phyloP scores from a whole-genome alignment of 2,329 filamentous ascomycete species.

The Pseudopithomyces chartarum region DNA sequence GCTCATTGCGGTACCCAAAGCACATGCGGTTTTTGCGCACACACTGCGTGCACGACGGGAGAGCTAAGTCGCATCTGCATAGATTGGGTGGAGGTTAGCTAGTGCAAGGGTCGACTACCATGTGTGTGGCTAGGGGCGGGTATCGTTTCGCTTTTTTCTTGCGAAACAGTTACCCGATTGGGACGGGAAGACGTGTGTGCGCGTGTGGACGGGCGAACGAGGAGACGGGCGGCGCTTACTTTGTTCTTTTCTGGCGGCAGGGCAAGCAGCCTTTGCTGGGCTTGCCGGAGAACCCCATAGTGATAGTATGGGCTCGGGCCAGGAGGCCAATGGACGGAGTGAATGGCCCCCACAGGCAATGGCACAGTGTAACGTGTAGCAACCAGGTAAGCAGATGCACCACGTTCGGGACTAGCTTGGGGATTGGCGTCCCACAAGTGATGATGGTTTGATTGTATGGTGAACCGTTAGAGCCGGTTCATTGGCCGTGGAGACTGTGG shows the following conservation, averaged over 20 bases:
- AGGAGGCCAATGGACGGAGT: neutral
- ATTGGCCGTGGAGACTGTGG: neutral
- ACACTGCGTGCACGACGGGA: conserved; percentile 27
- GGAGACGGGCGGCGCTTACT: conserved; percentile 14
- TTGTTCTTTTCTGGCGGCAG: conserved; percentile 22
- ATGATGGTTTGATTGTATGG: neutral
- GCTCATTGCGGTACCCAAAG: conserved; percentile 26
- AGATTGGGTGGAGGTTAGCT: conserved; percentile 3
- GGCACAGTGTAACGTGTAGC: neutral
- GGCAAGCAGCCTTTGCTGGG: conserved; percentile 24
- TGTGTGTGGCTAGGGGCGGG: neutral
- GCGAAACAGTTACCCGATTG: conserved; percentile 14
- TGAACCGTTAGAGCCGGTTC: neutral
- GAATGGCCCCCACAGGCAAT: neutral
- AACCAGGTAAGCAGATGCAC: neutral
- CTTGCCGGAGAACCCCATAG: conserved; percentile 22
- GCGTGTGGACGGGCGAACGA: neutral
- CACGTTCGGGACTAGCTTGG: neutral
- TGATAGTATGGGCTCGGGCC: neutral
- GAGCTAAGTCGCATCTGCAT: conserved; percentile 24
- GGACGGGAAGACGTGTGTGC: conserved; percentile 1
- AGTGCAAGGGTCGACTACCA: neutral
- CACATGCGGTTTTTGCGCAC: conserved; percentile 21
- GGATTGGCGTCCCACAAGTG: neutral
- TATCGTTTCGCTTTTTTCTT: neutral